Percentiles rank a stretch among this genome's conserved stretches.
Evolutionary conservation across 2,329 filamentous ascomycete genomes (phyloP).

Genomic region (Fusarium marasasianum): DNA sequence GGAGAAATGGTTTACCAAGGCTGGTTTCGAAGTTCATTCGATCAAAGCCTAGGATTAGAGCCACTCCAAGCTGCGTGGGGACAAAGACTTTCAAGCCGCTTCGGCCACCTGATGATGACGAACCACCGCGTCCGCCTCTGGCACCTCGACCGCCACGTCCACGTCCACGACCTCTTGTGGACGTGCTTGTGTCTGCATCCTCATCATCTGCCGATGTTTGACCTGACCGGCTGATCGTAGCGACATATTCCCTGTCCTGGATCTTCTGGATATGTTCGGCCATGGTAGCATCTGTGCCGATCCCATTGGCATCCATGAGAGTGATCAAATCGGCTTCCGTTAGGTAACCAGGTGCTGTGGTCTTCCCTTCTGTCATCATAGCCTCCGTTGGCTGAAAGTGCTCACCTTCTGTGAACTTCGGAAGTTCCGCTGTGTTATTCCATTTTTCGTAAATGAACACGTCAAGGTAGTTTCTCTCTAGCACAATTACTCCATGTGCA

Average conservation of each 20-base stretch:
- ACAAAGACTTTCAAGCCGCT: slow-evolving; percentile 83
- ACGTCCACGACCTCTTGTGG: slow-evolving; percentile 58
- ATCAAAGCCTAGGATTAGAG: slow-evolving; percentile 93
- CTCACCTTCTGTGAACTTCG: slow-evolving; percentile 81
- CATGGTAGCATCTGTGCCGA: slow-evolving; percentile 98
- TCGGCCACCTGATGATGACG: slow-evolving; percentile 54
- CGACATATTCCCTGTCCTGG: slow-evolving; percentile 87
- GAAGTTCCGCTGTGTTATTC: slow-evolving; percentile 86
- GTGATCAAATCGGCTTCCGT: slow-evolving; percentile 96
- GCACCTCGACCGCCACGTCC: slow-evolving; percentile 57
- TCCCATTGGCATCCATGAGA: slow-evolving; percentile 98
- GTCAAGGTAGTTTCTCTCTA: slow-evolving; percentile 92
- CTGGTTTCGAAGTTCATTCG: slow-evolving; percentile 92
- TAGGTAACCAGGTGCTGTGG: slow-evolving; percentile 82
- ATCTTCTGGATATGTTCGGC: slow-evolving; percentile 98
- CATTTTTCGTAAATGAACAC: slow-evolving; percentile 97
- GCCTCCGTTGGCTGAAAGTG: slow-evolving; percentile 88
- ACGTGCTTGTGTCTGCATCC: slow-evolving; percentile 49
- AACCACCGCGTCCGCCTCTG: slow-evolving; percentile 51
- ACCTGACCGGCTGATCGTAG: slow-evolving; percentile 62
- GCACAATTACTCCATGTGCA: slow-evolving; percentile 83
- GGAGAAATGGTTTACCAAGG: slow-evolving; percentile 92
- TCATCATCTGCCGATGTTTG: slow-evolving; percentile 50
- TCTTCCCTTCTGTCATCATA: slow-evolving; percentile 90
- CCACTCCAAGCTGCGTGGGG: slow-evolving; percentile 89